A percentile compares a stretch with the other conserved stretches of the same genome.
Evolutionary conservation across 108 stramenopile genomes (phyloP).

Genomic region (Aurantiochytrium sp.): DNA sequence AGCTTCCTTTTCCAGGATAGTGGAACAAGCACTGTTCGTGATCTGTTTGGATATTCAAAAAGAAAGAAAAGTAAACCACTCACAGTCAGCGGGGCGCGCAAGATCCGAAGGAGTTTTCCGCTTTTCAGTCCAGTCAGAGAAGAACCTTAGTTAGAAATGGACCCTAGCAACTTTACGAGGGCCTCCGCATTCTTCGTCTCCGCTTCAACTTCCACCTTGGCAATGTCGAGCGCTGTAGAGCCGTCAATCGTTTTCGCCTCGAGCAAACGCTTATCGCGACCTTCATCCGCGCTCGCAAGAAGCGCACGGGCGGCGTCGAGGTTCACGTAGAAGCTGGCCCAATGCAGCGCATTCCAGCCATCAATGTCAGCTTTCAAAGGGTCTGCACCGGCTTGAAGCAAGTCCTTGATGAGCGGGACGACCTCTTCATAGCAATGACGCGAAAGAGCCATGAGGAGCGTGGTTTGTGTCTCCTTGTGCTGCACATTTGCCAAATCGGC

Average conservation of each 20-base stretch:
- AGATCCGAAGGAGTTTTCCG: no score
- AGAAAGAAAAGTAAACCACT: no score
- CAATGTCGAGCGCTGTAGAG: neutral
- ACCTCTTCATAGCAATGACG: neutral
- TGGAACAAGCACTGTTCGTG: no score
- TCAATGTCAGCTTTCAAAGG: neutral
- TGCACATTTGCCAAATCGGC: neutral
- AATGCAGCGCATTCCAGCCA: neutral
- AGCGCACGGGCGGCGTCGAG: neutral
- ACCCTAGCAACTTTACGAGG: neutral
- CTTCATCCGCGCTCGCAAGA: neutral
- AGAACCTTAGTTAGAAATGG: neutral
- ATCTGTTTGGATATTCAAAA: no score
- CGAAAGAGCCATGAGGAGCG: neutral
- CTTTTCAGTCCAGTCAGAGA: no score
- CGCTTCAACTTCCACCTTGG: neutral
- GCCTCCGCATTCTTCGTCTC: neutral
- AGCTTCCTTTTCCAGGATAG: no score
- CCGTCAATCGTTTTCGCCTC: neutral
- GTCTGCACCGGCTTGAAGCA: neutral
- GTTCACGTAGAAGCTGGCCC: neutral
- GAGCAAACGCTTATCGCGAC: neutral
- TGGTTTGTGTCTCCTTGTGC: neutral
- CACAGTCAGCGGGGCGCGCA: no score
- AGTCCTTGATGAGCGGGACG: neutral